Evolutionary conservation across 805 yeast species (phyloP), one percentile per base, ranked within the genome.

Genomic region (Yarrowia osloensis): DNA sequence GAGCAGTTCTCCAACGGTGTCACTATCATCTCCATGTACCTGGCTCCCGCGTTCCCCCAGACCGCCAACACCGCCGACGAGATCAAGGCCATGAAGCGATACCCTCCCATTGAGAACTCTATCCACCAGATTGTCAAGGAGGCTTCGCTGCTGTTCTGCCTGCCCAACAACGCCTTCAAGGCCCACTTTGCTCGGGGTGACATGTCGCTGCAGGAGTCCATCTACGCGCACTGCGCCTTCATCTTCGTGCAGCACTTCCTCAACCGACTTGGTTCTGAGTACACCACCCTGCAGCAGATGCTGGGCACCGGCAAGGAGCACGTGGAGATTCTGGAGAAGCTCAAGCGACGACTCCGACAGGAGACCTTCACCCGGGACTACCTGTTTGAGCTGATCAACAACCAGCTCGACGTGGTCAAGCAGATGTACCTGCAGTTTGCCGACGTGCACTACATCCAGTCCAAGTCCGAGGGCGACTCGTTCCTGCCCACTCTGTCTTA

Each of bases 231-330:
- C 77, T 89, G 92, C 77, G 97, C 94, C 73, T 88, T 90, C 52
- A 90, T 91, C 69, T 94, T 95, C 76, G 96, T 91, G 62, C 88
- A 96, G 39, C 98, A 95, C 79, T 95, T 94, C 80, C 84, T 94
- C 77, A 95, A 95, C 81, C 85, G 98, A 75, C 83, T 94, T 75
- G 98, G 98, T 33, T 86, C 96, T 2, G 98, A 93, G 78, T 93
- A 90, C 78, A 85, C 82, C 71, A 84, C 91, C 54, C 82, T 94
- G 74, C 78, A 86, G 68, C 79, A 82, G 37, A 81, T 92, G 69
- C 81, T 93, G 68, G 88, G 87, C 71, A 78, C 84, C 57, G 83
- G 84, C 74, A 84, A 86, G 70, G 85, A 86, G 71, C 87, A 89
- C 76, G 84, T 86, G 33, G 98, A 91, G 78, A 86, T 91, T 35